Evolutionary conservation across 805 yeast species (phyloP).

Genomic region (Saccharomycopsis sp.): DNA sequence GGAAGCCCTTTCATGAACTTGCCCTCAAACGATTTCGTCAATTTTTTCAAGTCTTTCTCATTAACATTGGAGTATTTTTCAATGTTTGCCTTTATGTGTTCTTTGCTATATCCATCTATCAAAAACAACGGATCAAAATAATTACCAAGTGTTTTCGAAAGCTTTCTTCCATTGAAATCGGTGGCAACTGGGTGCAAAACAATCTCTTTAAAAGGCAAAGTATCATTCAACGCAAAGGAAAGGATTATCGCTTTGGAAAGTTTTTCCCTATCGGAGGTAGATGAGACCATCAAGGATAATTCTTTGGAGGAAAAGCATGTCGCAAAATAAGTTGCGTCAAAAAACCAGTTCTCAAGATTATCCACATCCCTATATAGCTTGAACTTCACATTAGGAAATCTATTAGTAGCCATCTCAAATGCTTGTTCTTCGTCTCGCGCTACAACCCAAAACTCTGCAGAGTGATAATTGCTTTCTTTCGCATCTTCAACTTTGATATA

Average conservation of each 20-base stretch:
- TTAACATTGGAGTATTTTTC: slow-evolving; percentile 67
- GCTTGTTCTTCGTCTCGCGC: slow-evolving; percentile 83
- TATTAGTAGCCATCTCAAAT: slow-evolving; percentile 60
- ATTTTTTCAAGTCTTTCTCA: slow-evolving; percentile 77
- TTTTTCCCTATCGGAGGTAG: slow-evolving; percentile 97
- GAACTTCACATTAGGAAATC: slow-evolving; percentile 54
- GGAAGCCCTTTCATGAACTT: slow-evolving; percentile 96
- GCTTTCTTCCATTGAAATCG: slow-evolving; percentile 97
- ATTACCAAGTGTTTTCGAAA: slow-evolving; percentile 96
- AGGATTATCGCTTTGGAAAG: slow-evolving; percentile 90
- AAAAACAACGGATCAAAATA: slow-evolving; percentile 94
- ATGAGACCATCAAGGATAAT: slow-evolving; percentile 78
- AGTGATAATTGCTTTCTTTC: slow-evolving; percentile 55
- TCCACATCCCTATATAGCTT: slow-evolving; percentile 91
- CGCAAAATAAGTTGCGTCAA: slow-evolving; percentile 83
- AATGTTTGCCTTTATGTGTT: slow-evolving; percentile 69
- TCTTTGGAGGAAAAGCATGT: slow-evolving; percentile 61
- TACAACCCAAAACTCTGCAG: slow-evolving; percentile 77
- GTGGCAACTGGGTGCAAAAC: slow-evolving; percentile 96
- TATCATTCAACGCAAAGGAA: slow-evolving; percentile 79
- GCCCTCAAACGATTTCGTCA: slow-evolving; percentile 73
- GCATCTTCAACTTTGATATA: slow-evolving; percentile 39
- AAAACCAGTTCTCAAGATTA: slow-evolving; percentile 98
- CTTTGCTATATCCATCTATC: slow-evolving; percentile 73
- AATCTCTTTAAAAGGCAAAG: slow-evolving; percentile 88